Evolutionary conservation across 2,329 filamentous ascomycete genomes (phyloP), one percentile per base, ranked within the genome.

Genomic region (Lachnellula hyalina): DNA sequence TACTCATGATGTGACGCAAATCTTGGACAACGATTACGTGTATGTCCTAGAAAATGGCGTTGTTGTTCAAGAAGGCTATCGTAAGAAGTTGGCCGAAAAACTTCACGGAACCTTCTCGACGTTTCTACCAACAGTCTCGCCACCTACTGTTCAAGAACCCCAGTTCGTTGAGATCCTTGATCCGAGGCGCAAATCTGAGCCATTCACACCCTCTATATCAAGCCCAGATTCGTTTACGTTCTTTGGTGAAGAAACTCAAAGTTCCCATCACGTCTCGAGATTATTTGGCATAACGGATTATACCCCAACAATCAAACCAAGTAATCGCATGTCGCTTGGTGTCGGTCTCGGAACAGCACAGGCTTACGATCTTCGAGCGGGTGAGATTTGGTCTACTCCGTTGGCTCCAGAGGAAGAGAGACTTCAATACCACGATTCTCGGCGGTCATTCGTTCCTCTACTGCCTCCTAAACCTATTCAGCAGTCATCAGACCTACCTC

Each of bases 1-100:
- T 63, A 96, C 94, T 0, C 93, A 97, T 65, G 90, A 97, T 60
- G 80, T 94, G 34, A 80, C 83, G 0, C 87, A 93, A 61, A 93
- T 97, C 9, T 69, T 73, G 4, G 73, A 82, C 0, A 70, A 84
- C 0, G 91, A 97, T 59, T 92, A 86, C 58, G 80, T 95, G 0
- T 96, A 92, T 61, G 80, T 96, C 11, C 74, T 97, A 67, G 86
- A 93, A 34, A 72, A 83, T 11, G 87, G 89, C 0, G 68, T 67
- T 0, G 74, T 96, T 0, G 79, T 87, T 0, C 83, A 91, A 63
- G 76, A 87, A 62, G 93, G 91, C 0, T 80, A 82, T 56, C 79
- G 82, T 23, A 74, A 73, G 44, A 74, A 81, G 2, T 69, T 93
- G 5, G 76, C 78, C 21, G 67, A 68, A 15, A 70, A 75, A 23